Evolutionary conservation across 331 rosid genomes (phyloP).

Genomic region (Prunus yedoensis): DNA sequence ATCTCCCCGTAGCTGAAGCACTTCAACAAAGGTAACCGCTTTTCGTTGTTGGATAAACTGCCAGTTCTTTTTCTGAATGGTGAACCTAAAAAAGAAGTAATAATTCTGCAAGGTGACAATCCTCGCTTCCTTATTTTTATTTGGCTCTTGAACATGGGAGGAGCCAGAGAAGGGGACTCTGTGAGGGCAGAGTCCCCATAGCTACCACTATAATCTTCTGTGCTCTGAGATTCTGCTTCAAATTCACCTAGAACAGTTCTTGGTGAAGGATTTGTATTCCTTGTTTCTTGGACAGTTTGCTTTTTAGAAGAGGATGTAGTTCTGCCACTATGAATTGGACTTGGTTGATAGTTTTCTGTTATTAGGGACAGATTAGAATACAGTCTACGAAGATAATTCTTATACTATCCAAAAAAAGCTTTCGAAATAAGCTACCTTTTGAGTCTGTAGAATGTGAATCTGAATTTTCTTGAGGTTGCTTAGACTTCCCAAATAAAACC

Average conservation of each 20-base stretch:
- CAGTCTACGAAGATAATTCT: background rate
- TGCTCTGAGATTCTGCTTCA: constrained; percentile 64
- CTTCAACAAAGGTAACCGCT: constrained; percentile 51
- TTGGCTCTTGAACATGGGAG: constrained; percentile 29
- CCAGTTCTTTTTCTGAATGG: constrained; percentile 57
- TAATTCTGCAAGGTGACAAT: constrained; percentile 51
- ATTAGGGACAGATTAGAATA: constrained; percentile 9
- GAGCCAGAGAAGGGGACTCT: constrained; percentile 40
- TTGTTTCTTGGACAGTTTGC: constrained; percentile 24
- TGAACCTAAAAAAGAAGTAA: constrained; percentile 61
- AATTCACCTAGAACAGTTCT: constrained; percentile 44
- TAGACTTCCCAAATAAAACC: constrained; percentile 50
- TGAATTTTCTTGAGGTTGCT: constrained; percentile 27
- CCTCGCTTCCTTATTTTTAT: constrained; percentile 39
- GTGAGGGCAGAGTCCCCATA: constrained; percentile 53
- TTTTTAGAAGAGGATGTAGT: constrained; percentile 37
- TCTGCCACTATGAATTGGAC: constrained; percentile 29
- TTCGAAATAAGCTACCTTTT: constrained; percentile 47
- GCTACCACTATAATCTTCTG: constrained; percentile 73
- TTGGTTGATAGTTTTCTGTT: constrained; percentile 37
- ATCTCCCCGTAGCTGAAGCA: constrained; percentile 79
- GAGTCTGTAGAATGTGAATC: constrained; percentile 36
- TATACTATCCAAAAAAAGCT: background rate
- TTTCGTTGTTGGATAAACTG: constrained; percentile 33
- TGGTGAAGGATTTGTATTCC: constrained; percentile 43